Conservation (phyloP, 192 early-diverging fungal species). For the Coemansia sp. region DNA sequence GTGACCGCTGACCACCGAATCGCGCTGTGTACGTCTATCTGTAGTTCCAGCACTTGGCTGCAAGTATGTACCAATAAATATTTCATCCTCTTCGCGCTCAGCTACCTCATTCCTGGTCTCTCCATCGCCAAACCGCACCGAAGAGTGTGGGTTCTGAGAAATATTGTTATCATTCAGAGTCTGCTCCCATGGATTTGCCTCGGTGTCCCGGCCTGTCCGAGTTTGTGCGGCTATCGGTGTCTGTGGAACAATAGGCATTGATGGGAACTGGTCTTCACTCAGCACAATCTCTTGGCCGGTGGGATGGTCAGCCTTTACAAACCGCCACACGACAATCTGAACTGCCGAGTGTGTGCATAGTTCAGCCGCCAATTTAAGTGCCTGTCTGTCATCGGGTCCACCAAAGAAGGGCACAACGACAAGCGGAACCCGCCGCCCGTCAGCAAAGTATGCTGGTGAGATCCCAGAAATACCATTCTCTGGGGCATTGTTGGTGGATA, state of each 20-base stretch:
- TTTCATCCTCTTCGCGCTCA: conserved; percentile 30
- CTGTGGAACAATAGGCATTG: conserved; percentile 18
- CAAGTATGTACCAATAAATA: conserved; percentile 19
- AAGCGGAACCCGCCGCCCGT: conserved; percentile 55
- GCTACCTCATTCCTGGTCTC: conserved; percentile 16
- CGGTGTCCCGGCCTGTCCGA: background rate
- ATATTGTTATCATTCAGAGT: background rate
- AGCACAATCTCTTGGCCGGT: conserved; percentile 12
- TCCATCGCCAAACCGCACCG: background rate
- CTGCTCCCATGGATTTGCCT: background rate
- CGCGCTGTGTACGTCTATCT: conserved; percentile 6
- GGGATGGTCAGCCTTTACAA: conserved; percentile 24
- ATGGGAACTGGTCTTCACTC: conserved; percentile 33
- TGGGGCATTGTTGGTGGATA: conserved; percentile 3
- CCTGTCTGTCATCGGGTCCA: conserved; percentile 68
- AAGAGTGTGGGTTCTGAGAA: background rate
- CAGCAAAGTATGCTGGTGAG: conserved; percentile 18
- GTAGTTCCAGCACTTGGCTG: conserved; percentile 7
- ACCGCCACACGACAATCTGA: conserved; percentile 57
- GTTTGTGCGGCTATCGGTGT: background rate
- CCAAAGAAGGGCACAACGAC: conserved; percentile 75
- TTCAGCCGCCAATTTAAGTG: conserved; percentile 56
- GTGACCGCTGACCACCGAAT: background rate
- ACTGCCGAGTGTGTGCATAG: conserved; percentile 52
- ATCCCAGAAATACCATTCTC: background rate